A percentile compares a stretch with the other conserved stretches of the same genome.
These are phyloP conservation scores for Petunia axillaris DNA, from an alignment of 257 asterid genomes.

Conservation along the genomic window DNA sequence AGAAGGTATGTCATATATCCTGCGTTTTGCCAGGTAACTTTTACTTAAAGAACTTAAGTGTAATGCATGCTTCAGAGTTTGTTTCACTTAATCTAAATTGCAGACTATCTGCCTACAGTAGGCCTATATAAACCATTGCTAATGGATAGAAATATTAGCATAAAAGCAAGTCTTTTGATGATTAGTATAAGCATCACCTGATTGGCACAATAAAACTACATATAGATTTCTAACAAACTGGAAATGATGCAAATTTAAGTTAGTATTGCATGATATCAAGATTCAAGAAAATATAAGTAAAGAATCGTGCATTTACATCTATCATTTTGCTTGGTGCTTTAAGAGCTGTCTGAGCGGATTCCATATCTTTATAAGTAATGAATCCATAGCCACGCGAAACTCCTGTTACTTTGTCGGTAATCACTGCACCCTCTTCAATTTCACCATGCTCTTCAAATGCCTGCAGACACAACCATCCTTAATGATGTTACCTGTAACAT, in stretches of 20 bases:
- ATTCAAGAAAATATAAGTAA: not conserved
- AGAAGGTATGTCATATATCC: not conserved
- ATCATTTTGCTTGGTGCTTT: slow-evolving; percentile 78
- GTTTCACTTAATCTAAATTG: not conserved
- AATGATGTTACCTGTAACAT: not conserved
- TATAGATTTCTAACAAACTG: not conserved
- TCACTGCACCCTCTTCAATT: slow-evolving; percentile 86
- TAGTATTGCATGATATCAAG: not conserved
- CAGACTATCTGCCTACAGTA: not conserved
- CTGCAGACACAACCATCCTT: slow-evolving; percentile 41
- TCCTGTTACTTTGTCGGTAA: slow-evolving; percentile 70
- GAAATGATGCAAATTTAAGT: not conserved
- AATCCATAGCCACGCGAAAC: slow-evolving; percentile 83
- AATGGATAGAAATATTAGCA: not conserved
- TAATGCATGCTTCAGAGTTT: not conserved
- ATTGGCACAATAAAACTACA: not conserved
- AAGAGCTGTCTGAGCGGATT: slow-evolving; percentile 75
- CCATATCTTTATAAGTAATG: slow-evolving; percentile 72
- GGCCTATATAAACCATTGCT: not conserved
- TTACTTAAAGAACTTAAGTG: not conserved
- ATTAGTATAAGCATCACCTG: not conserved
- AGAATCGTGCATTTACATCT: slow-evolving; percentile 50
- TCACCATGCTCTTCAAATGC: slow-evolving; percentile 86
- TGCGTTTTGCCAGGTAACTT: not conserved
- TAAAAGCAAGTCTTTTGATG: not conserved